Base-by-base conservation (phyloP, 2,329 filamentous ascomycete genomes). In the Geosmithia putterillii region DNA sequence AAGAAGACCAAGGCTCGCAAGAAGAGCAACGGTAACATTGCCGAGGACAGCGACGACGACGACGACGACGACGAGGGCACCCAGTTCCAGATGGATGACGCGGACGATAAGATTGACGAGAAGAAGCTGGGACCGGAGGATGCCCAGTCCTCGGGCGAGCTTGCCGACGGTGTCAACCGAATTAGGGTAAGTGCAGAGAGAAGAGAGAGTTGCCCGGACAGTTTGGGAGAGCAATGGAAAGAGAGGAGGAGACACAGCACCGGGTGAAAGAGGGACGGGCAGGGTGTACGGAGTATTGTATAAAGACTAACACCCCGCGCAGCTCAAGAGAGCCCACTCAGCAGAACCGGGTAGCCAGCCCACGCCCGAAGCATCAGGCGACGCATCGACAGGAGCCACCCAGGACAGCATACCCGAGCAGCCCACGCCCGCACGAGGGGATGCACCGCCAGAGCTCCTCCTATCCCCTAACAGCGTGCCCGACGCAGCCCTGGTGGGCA, bases 271-370 rank as follows among this genome's bases (percentile, higher is more conserved):
- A 14, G n/a, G 7, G 28, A 32, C 10, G 28, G 10, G 28, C 34
- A 37, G 36, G 44, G 4, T 9, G 7, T 4, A 38, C 12, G 36
- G 36, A 18, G 36, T n/a, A n/a, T n/a, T n/a, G 18, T 8, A 8
- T 7, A 21, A 17, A 51, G 21, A 54, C 50, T 47, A 28, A 42
- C 32, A 36, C 34, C 17, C 6, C 18, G 22, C 40, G 54, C 54
- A 89, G 85, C 77, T 90, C 48, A 90, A 90, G 69, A 76, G 85
- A 50, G 81, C 84, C 50, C 84, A 87, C 58, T 89, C 85, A 9
- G 76, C 74, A 35, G 85, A 88, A 42, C 80, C 79, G 10, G 67
- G 83, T 18, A 70, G 68, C 54, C 53, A 53, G 34, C 54, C 54
- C 20, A 59, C 60, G 1, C 54, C 59, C 5, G 55, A 59, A 37